A percentile compares a stretch with the other conserved stretches of the same genome.
Conservation (phyloP, 2,329 filamentous ascomycete genomes). For the Apiospora hydei region DNA sequence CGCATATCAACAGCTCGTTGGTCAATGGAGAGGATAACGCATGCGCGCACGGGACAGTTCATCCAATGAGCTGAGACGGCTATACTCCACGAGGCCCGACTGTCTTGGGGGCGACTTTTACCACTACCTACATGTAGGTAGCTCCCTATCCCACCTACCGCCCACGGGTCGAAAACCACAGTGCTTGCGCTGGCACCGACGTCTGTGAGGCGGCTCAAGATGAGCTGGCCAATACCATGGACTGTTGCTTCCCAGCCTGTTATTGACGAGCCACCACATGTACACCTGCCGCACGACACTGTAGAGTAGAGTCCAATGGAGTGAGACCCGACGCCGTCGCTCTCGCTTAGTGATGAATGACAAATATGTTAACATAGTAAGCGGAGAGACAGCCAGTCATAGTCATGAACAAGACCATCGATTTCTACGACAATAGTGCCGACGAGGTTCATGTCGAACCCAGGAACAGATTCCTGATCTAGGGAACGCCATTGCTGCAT, state of each 20-base stretch:
- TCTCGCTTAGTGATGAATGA: neutral
- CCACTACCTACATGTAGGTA: neutral
- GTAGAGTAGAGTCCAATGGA: neutral
- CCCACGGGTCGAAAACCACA: neutral
- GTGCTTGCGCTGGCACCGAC: neutral
- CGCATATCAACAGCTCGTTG: slow-evolving; percentile 7
- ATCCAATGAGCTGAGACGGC: neutral
- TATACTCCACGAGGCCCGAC: slow-evolving; percentile 1
- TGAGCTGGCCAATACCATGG: neutral
- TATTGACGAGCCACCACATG: neutral
- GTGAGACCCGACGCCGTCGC: neutral
- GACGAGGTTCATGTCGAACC: neutral
- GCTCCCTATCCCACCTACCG: neutral
- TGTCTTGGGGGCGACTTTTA: neutral
- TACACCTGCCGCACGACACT: neutral
- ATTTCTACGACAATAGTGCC: neutral
- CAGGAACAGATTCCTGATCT: neutral
- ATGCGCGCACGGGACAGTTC: neutral
- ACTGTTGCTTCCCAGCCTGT: neutral
- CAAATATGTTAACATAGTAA: neutral
- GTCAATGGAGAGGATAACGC: neutral
- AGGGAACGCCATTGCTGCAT: neutral
- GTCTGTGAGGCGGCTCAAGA: neutral
- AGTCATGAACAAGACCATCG: neutral
- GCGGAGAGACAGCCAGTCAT: neutral